A percentile compares a stretch with the other conserved stretches of the same genome.
Conservation (phyloP, 2,329 filamentous ascomycete species). For the Truncatella angustata region DNA sequence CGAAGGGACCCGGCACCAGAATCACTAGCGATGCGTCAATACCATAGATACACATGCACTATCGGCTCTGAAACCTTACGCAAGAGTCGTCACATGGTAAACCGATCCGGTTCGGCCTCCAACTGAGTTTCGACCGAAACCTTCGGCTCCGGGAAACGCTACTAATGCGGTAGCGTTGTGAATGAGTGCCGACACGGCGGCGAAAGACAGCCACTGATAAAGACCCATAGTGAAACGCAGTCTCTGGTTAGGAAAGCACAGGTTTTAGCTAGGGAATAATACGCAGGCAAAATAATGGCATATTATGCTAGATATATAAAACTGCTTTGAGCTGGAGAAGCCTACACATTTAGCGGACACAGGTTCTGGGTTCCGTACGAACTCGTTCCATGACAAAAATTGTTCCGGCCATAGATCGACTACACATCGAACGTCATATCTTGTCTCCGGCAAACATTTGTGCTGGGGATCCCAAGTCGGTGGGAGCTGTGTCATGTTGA, state of each 20-base stretch:
- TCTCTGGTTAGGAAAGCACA: too few species aligned
- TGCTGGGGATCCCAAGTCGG: too few species aligned
- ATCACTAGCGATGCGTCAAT: slow-evolving; percentile 27
- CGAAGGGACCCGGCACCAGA: slow-evolving; percentile 47
- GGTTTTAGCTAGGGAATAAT: too few species aligned
- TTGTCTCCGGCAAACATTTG: not conserved
- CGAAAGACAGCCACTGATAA: slow-evolving; percentile 14
- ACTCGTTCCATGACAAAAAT: too few species aligned
- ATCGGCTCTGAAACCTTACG: slow-evolving; percentile 19
- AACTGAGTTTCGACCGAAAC: slow-evolving; percentile 44
- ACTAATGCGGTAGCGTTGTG: slow-evolving; percentile 15
- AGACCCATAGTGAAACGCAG: slow-evolving; percentile 18
- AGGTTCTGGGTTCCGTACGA: too few species aligned
- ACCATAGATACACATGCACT: not conserved
- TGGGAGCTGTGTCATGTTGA: not conserved
- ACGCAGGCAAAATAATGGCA: too few species aligned
- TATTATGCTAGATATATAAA: too few species aligned
- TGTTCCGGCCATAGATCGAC: not conserved
- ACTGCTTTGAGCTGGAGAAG: too few species aligned
- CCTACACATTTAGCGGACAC: too few species aligned
- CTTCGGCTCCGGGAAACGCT: slow-evolving; percentile 52
- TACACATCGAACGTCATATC: not conserved
- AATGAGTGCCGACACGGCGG: slow-evolving; percentile 9
- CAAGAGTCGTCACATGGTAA: slow-evolving; percentile 47
- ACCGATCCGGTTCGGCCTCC: slow-evolving; percentile 45